Base-by-base conservation (phyloP, 306 rosid species). In the Purshia tridentata region DNA sequence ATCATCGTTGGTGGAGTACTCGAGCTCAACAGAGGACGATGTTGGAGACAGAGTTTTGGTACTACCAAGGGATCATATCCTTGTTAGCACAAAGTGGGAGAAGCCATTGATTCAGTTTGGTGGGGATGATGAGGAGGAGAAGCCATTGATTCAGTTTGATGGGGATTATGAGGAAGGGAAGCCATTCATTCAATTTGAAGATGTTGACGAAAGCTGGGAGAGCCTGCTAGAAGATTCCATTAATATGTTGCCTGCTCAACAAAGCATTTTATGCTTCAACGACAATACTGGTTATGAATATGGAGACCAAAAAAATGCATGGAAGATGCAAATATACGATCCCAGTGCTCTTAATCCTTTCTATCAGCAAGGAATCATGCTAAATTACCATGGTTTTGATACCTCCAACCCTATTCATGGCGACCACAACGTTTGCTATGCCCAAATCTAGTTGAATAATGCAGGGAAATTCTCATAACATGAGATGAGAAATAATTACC, bases 221-320 rank as follows among this genome's bases (percentile, higher is more conserved):
- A 78, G 77, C 44, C 55, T 88, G 35, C 81, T 90, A 66, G 98
- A 92, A 55, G 81, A 88, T 76, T 92, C 98, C 35, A 12, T 80
- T 22, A 67, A 40, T 53, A 53, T 79, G 39, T 56, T 82, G 7
- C 67, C 76, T 64, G 65, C 50, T 58, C 75, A 78, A 13, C 56
- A 57, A 47, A 78, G 75, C 12, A 16, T 65, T 22, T 2, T 71
- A 29, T 76, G 73, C 51, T 19, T 70, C 40, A 14, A 51, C 68
- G 23, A 45, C n/a, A 45, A 18, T 29, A 12, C 4, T 18, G 78
- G 35, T 5, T 13, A 68, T 16, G 67, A 35, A 3, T 20, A 74
- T 40, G 53, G 42, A 51, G 44, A 53, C 9, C 59, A 62, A 44
- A 64, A 49, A 23, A 10, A 44, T 18, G 15, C 35, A n/a, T 42